Base-by-base conservation (phyloP, 1,284 basidiomycete genomes). In the Leccinum griseonigrum region DNA sequence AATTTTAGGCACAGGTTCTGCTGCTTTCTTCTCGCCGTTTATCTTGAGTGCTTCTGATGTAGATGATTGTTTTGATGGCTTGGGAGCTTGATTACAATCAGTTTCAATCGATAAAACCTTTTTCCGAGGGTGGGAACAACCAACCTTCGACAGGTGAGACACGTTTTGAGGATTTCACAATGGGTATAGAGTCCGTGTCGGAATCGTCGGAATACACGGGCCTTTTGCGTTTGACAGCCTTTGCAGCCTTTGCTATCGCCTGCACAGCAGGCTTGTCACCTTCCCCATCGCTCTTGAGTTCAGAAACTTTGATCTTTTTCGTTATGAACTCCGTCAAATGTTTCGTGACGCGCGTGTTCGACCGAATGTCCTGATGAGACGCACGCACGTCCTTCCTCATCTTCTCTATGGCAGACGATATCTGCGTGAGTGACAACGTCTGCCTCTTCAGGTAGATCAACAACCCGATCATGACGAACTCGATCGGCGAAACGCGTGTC, bases 391-490 rank as follows among this genome's bases (percentile, higher is more conserved):
- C 75, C 56, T 72, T 70, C 52, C 82, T 75, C 76, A 83, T 76
- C 57, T 74, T 71, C 60, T 74, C 73, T 60, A 82, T 73, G 0
- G 78, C 80, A 36, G 73, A 73, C 2, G 78, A 77, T 28, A 83
- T 71, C 64, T 82, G 79, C 7, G 68, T 71, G 61, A 81, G 66
- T 1, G 81, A 79, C 16, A 80, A 56, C 1, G 63, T 68, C n/a
- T 71, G 59, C 53, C 75, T 75, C 66, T 74, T 71, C 57, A 71
- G 55, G 57, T 71, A 74, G 36, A 83, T 81, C 61, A 83, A 71
- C 32, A 81, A 66, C n/a, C 76, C 81, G 11, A 76, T 80, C 77
- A 79, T 79, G 54, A 79, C 74, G 62, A 82, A 83, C 64, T 83
- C 82, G 58, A 81, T 72, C 1, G 81, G 81, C 1, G 81, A 79